A percentile compares a stretch with the other conserved stretches of the same genome.
phyloP scores from a whole-genome alignment of 1,284 basidiomycete genomes.

The Papiliotrema terrestris region DNA sequence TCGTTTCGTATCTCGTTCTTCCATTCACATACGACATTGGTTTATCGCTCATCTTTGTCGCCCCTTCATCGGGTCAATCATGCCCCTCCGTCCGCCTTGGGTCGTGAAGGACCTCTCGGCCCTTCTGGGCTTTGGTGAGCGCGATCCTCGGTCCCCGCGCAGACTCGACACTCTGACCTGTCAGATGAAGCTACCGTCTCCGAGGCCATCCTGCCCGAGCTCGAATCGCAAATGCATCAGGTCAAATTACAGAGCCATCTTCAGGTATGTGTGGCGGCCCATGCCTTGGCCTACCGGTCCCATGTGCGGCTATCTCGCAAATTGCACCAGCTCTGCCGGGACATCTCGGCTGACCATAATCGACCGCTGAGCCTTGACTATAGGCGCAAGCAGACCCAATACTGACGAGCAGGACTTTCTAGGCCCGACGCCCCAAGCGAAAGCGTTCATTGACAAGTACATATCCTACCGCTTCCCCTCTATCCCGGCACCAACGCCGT shows the following conservation, averaged over 20 bases:
- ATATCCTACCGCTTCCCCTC: conserved; percentile 35
- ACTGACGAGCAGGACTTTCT: conserved; percentile 39
- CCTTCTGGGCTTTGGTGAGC: conserved; percentile 40
- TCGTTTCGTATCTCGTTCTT: not conserved
- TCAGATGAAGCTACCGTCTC: conserved; percentile 43
- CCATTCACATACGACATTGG: not conserved
- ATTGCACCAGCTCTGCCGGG: no score
- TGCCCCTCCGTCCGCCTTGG: conserved; percentile 26
- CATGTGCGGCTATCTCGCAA: no score
- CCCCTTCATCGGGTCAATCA: no score
- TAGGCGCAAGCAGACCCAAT: not conserved
- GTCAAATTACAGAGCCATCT: conserved; percentile 35
- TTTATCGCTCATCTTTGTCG: no score
- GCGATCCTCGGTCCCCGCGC: not conserved
- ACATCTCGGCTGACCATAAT: no score
- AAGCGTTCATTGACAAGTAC: conserved; percentile 40
- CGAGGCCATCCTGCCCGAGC: conserved; percentile 40
- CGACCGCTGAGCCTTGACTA: no score
- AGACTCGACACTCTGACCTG: conserved; percentile 3
- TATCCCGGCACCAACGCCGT: conserved; percentile 18
- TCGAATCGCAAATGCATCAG: conserved; percentile 34
- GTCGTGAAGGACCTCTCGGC: conserved; percentile 33
- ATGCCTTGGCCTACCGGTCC: no score
- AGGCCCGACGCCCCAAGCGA: conserved; percentile 31
- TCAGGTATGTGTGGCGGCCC: conserved; percentile 30